Evolutionary conservation across 352 stramenopile genomes (phyloP).

Genomic region (Phytophthora megakarya): DNA sequence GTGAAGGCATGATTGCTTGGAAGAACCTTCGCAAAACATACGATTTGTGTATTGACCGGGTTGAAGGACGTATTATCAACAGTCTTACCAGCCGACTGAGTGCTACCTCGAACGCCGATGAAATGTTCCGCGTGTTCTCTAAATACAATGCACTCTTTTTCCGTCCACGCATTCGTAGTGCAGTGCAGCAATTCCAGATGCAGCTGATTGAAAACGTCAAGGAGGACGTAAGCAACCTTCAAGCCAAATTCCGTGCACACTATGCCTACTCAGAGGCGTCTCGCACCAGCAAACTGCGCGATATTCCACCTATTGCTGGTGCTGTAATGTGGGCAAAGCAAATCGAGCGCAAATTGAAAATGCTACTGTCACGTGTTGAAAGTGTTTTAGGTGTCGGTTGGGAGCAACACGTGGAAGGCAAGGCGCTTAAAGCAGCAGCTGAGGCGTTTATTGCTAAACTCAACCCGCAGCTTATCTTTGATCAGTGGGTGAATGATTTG

Average conservation of each 20-base stretch:
- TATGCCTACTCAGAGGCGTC: slow-evolving; percentile 97
- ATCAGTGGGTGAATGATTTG: slow-evolving; percentile 94
- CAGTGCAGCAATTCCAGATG: slow-evolving; percentile 99
- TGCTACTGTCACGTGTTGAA: slow-evolving; percentile 95
- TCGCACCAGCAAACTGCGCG: slow-evolving; percentile 93
- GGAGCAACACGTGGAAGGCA: slow-evolving; percentile 97
- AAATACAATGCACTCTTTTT: slow-evolving; percentile 99
- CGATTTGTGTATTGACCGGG: slow-evolving; percentile 90
- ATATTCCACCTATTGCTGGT: slow-evolving; percentile 97
- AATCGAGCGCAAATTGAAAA: slow-evolving; percentile 99
- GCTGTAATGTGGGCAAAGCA: slow-evolving; percentile 99
- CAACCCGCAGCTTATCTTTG: slow-evolving; percentile 93
- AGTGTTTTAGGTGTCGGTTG: slow-evolving; percentile 97
- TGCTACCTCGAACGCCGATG: slow-evolving; percentile 91
- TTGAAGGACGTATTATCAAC: slow-evolving; percentile 92
- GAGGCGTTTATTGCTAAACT: slow-evolving; percentile 89
- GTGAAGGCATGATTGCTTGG: slow-evolving; percentile 83
- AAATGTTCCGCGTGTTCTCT: slow-evolving; percentile 97
- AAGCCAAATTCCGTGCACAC: slow-evolving; percentile 94
- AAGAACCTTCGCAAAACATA: slow-evolving; percentile 90
- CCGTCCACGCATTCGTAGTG: slow-evolving; percentile 92
- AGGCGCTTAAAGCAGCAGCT: slow-evolving; percentile 92
- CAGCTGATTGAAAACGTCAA: slow-evolving; percentile 98
- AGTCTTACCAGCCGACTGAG: slow-evolving; percentile 89
- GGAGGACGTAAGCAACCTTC: slow-evolving; percentile 95